A percentile compares a stretch with the other conserved stretches of the same genome.
Conservation (phyloP, 1,284 basidiomycete genomes). For the Cutaneotrichosporon dermatis region DNA sequence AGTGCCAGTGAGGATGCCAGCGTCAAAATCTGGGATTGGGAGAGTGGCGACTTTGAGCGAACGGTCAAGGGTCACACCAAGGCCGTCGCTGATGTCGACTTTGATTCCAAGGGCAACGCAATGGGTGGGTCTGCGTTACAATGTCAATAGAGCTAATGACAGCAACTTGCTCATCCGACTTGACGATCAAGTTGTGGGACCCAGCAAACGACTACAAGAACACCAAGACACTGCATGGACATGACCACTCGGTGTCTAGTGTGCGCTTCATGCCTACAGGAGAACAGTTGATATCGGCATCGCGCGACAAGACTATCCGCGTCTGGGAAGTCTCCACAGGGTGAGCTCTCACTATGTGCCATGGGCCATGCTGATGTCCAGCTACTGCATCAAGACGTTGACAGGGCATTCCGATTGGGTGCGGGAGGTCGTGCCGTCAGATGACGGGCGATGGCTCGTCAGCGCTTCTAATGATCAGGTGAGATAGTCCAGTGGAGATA, state of each 20-base stretch:
- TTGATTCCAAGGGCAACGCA: conserved; percentile 74
- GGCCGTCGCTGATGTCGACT: conserved; percentile 79
- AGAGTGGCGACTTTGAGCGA: conserved; percentile 84
- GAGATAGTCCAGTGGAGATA: conserved; percentile 18
- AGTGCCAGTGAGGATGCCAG: conserved; percentile 82
- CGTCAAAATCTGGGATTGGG: conserved; percentile 94
- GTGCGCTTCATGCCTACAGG: conserved; percentile 80
- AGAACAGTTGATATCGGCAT: conserved; percentile 74
- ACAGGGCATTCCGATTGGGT: conserved; percentile 68
- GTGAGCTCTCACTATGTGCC: conserved; percentile 50
- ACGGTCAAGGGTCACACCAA: conserved; percentile 91
- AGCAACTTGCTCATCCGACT: conserved; percentile 85
- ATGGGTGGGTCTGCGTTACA: conserved; percentile 57
- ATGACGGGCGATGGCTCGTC: conserved; percentile 68
- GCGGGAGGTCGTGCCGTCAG: conserved; percentile 62
- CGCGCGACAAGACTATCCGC: conserved; percentile 77
- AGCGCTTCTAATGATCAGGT: conserved; percentile 84
- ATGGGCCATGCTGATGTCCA: conserved; percentile 21
- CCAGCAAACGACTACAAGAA: conserved; percentile 84
- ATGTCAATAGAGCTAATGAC: not conserved
- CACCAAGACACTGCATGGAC: conserved; percentile 76
- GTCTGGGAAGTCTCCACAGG: conserved; percentile 81
- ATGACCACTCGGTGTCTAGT: conserved; percentile 83
- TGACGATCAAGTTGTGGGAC: conserved; percentile 90
- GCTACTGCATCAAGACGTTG: conserved; percentile 60